Base-by-base conservation (phyloP, 2,329 filamentous ascomycete species). In the Saccharata proteae region DNA sequence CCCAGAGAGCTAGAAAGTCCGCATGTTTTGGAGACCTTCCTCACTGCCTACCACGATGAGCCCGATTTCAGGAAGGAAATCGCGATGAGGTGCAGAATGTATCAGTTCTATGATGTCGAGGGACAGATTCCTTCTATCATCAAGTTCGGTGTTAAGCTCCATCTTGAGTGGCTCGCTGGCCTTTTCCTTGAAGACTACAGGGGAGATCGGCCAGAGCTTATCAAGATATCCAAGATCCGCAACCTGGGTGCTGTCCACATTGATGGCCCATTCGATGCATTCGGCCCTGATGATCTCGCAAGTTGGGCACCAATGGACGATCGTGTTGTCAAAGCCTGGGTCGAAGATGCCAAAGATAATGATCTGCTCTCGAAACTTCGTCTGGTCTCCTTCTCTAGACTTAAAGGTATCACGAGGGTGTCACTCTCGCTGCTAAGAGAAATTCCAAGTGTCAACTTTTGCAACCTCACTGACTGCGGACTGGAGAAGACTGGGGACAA, bases 101-200 rank as follows among this genome's bases (percentile, higher is more conserved):
- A 10, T 16, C 17, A 5, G 9, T n/a, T 25, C 16, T 25, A 4
- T 25, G 7, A 25, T 5, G 7, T 12, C 19, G 4, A 28, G 14
- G 6, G 14, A 11, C 11, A 23, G 26, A 6, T 23, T 15, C 19
- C 21, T 6, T 5, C n/a, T 35, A 35, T 30, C n/a, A 16, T 23
- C 4, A 35, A 21, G 14, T 23, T 30, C 15, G 23, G 26, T 12
- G 23, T 24, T 8, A 28, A 27, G 3, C 28, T 28, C 3, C 22
- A 23, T 3, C 30, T 35, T 10, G 33, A 35, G 10, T 35, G 33
- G 33, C 17, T 35, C 5, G 23, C 23, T 12, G 17, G 30, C 10
- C 14, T 35, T n/a, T 14, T 15, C 1, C 9, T 35, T 3, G 17
- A 35, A 14, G 33, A 35, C 13, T 16, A 11, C 9, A 14, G 9